A percentile compares a stretch with the other conserved stretches of the same genome.
phyloP scores from a whole-genome alignment of 371 early-diverging fungal species.

The Mortierella sp. region DNA sequence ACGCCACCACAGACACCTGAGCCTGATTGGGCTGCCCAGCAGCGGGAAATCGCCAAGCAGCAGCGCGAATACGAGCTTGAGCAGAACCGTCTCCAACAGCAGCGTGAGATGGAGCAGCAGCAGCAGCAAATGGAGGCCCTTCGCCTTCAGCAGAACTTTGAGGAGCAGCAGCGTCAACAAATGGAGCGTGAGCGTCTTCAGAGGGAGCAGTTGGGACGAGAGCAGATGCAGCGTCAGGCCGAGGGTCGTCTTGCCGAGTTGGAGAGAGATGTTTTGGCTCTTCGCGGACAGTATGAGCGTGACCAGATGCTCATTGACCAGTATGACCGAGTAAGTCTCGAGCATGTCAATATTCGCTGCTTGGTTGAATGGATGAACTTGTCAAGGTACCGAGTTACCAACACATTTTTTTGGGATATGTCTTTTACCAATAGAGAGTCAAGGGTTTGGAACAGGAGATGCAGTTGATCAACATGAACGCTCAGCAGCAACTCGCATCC shows the following conservation, averaged over 20 bases:
- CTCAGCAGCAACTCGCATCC: slow-evolving; percentile 77
- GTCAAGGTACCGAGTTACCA: not conserved
- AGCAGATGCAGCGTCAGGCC: slow-evolving; percentile 78
- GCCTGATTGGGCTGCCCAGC: slow-evolving; percentile 67
- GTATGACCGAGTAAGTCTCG: slow-evolving; percentile 76
- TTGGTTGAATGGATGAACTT: not conserved
- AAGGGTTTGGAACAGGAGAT: slow-evolving; percentile 89
- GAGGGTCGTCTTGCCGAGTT: slow-evolving; percentile 83
- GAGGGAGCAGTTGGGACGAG: slow-evolving; percentile 73
- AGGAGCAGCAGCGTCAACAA: slow-evolving; percentile 68
- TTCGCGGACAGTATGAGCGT: slow-evolving; percentile 83
- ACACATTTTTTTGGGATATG: slow-evolving; percentile 5
- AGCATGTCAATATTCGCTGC: not conserved
- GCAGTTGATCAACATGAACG: slow-evolving; percentile 74
- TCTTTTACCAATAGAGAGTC: slow-evolving; percentile 60
- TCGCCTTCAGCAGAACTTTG: slow-evolving; percentile 73
- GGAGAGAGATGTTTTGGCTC: slow-evolving; percentile 83
- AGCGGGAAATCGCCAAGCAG: slow-evolving; percentile 71
- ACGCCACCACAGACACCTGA: slow-evolving; percentile 64
- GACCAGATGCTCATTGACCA: slow-evolving; percentile 88
- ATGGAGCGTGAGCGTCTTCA: slow-evolving; percentile 83
- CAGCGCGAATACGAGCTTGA: slow-evolving; percentile 82
- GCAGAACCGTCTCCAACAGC: slow-evolving; percentile 72
- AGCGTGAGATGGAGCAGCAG: slow-evolving; percentile 74
- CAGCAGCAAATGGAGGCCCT: slow-evolving; percentile 64